Evolutionary conservation across 106 monocot genomes (phyloP).

Genomic region (Dioscorea dumetorum): DNA sequence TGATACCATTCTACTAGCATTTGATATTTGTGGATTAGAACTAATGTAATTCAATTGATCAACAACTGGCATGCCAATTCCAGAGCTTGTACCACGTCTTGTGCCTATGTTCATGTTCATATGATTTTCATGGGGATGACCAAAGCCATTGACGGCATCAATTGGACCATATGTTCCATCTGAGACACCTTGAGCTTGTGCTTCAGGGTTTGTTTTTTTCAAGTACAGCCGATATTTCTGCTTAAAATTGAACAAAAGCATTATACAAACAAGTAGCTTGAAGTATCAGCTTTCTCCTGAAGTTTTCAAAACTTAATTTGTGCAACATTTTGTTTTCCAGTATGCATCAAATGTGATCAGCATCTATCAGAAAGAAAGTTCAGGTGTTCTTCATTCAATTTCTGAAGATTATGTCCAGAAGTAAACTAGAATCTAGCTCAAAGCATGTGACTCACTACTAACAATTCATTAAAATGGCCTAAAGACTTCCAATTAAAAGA

Average conservation of each 20-base stretch:
- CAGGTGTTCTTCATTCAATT: too few relatives aligned
- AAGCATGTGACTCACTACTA: too few relatives aligned
- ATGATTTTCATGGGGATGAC: constrained; percentile 10
- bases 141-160: constrained; percentile 10
- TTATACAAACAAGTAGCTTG: background rate
- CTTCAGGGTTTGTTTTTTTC: constrained; percentile 9
- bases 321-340: background rate
- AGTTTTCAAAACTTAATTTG: background rate
- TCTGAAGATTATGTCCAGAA: too few relatives aligned
- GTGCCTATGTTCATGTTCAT: constrained; percentile 7
- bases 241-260: background rate
- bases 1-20: constrained; percentile 6
- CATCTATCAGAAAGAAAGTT: too few relatives aligned
- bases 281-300: background rate
- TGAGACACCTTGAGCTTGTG: background rate
- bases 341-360: too few relatives aligned
- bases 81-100: constrained; percentile 9
- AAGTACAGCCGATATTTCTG: constrained; percentile 34
- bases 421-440: too few relatives aligned
- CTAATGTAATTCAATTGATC: constrained; percentile 12
- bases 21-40: constrained; percentile 4
- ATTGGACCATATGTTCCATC: constrained; percentile 10
- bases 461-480: too few relatives aligned
- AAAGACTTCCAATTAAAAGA: too few relatives aligned
- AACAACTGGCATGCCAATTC: constrained; percentile 1